Conservation (phyloP, 1,139 yeast genomes). For the Zhuliangozyma parablackwelliae region DNA sequence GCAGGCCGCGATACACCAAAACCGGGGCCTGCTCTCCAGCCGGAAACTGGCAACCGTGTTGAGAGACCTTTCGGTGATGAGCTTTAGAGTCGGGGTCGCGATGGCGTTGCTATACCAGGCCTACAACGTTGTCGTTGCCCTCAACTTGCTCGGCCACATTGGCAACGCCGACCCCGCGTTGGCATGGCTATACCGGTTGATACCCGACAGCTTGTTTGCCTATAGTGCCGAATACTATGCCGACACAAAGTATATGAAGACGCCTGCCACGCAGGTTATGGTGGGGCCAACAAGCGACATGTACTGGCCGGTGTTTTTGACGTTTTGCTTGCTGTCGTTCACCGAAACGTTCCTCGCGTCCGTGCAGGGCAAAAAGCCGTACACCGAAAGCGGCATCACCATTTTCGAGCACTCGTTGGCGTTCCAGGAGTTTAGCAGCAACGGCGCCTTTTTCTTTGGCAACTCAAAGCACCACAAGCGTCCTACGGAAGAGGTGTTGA, state of each 20-base stretch:
- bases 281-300: slow-evolving; percentile 53
- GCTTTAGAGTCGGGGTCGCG: slow-evolving; percentile 36
- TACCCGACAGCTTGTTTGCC: slow-evolving; percentile 20
- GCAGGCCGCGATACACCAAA: slow-evolving; percentile 16
- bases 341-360: slow-evolving; percentile 68
- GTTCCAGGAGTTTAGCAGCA: slow-evolving; percentile 64
- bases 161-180: slow-evolving; percentile 16
- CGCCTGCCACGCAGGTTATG: slow-evolving; percentile 28
- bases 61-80: slow-evolving; percentile 18
- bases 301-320: slow-evolving; percentile 60
- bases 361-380: slow-evolving; percentile 54
- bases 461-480: slow-evolving; percentile 19
- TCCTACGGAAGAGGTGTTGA: slow-evolving; percentile 53
- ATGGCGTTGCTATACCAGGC: slow-evolving; percentile 28
- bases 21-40: slow-evolving; percentile 8
- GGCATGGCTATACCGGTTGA: slow-evolving; percentile 16
- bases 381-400: slow-evolving; percentile 65
- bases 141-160: slow-evolving; percentile 23
- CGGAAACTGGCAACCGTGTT: slow-evolving; percentile 17
- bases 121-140: slow-evolving; percentile 33
- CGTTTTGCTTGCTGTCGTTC: slow-evolving; percentile 60
- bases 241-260: slow-evolving; percentile 27
- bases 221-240: slow-evolving; percentile 29
- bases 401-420: slow-evolving; percentile 71
- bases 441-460: slow-evolving; percentile 27